Percentiles rank a stretch among this genome's conserved stretches.
Conservation (phyloP, 1,284 basidiomycete species). For the Trametes sp. region DNA sequence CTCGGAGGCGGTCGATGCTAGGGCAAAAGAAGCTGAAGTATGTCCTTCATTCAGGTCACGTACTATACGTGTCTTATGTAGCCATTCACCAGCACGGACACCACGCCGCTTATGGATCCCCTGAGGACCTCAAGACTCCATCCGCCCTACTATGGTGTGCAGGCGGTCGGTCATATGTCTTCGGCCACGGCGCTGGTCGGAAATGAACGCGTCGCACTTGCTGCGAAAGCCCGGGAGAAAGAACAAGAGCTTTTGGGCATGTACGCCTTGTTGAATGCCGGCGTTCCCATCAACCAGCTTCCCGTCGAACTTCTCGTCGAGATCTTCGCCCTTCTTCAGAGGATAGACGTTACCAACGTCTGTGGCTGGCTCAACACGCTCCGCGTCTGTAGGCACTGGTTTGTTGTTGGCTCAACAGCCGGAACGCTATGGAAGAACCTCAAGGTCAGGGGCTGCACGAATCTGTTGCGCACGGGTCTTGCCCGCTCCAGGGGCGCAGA, state of each 20-base stretch:
- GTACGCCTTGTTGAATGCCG: not conserved
- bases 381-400: slow-evolving; percentile 7
- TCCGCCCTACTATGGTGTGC: not conserved
- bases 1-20: no score
- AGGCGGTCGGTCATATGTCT: not conserved
- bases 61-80: no score
- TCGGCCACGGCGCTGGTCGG: not conserved
- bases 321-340: slow-evolving; percentile 1
- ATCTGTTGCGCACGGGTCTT: not conserved
- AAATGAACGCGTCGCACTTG: not conserved
- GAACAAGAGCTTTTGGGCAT: not conserved
- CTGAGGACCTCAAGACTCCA: no score
- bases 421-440: slow-evolving; percentile 1
- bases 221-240: not conserved
- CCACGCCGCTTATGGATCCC: no score
- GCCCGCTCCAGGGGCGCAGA: not conserved
- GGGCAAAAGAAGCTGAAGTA: no score
- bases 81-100: no score
- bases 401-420: not conserved
- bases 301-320: slow-evolving; percentile 7
- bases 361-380: not conserved
- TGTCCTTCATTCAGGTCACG: no score
- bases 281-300: slow-evolving; percentile 1
- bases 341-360: not conserved
- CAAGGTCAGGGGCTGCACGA: not conserved